Percentiles rank a stretch among this genome's conserved stretches.
These are phyloP conservation scores for Alternaria rosae DNA, from an alignment of 2,329 filamentous ascomycete species.

Conservation along the genomic window DNA sequence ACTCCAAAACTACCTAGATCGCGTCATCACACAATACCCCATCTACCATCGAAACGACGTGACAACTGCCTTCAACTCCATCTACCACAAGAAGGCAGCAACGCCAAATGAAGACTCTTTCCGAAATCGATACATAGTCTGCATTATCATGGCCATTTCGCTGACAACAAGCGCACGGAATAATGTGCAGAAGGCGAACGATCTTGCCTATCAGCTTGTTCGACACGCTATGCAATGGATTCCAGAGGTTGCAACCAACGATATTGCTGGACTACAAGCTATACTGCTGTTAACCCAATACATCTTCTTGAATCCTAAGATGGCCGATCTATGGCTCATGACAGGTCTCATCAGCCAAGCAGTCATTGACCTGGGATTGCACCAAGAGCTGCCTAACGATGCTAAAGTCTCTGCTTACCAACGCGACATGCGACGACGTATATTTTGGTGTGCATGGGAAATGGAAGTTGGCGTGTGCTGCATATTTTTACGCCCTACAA, in stretches of 20 bases:
- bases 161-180: slow-evolving; percentile 45
- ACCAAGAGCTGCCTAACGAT: slow-evolving; percentile 46
- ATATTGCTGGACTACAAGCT: slow-evolving; percentile 45
- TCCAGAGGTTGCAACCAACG: slow-evolving; percentile 47
- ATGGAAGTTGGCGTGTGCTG: slow-evolving; percentile 49
- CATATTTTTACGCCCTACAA: slow-evolving; percentile 43
- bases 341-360: slow-evolving; percentile 48
- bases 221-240: slow-evolving; percentile 48
- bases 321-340: slow-evolving; percentile 48
- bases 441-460: slow-evolving; percentile 50
- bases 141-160: slow-evolving; percentile 49
- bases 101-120: slow-evolving; percentile 35
- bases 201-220: slow-evolving; percentile 42
- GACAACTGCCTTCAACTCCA: slow-evolving; percentile 42
- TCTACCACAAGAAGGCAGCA: slow-evolving; percentile 37
- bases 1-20: slow-evolving; percentile 43
- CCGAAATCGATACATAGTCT: slow-evolving; percentile 46
- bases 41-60: slow-evolving; percentile 48
- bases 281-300: slow-evolving; percentile 47
- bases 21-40: slow-evolving; percentile 48
- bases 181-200: slow-evolving; percentile 44
- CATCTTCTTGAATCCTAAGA: slow-evolving; percentile 46
- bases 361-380: slow-evolving; percentile 46
- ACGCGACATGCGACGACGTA: slow-evolving; percentile 48
- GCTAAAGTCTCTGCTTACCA: slow-evolving; percentile 34